These are phyloP conservation scores for Raffaelea arxii DNA, from an alignment of 2,329 filamentous ascomycete genomes.

Conservation along the genomic window DNA sequence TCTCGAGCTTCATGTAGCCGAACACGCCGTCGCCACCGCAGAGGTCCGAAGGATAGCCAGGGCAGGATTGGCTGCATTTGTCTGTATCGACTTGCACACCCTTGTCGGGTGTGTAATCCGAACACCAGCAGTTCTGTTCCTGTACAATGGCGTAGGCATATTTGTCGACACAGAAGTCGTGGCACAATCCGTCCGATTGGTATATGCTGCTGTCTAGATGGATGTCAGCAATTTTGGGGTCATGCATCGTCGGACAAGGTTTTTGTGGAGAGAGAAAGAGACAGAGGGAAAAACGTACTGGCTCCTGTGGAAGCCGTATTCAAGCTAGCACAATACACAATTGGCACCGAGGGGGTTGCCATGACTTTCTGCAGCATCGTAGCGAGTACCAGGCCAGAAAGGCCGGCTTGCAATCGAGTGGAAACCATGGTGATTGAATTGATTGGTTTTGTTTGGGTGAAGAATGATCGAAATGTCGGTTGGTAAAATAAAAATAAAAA, in stretches of 20 bases:
- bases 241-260: background rate
- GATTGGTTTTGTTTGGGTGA: background rate
- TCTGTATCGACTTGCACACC: conserved; percentile 26
- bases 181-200: conserved; percentile 63
- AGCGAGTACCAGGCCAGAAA: conserved; percentile 10
- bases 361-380: conserved; percentile 15
- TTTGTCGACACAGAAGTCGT: conserved; percentile 41
- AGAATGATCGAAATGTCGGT: background rate
- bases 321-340: conserved; percentile 34
- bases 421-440: conserved; percentile 3
- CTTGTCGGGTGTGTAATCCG: conserved; percentile 51
- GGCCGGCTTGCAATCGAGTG: background rate
- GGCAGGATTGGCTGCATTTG: conserved; percentile 50
- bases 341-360: conserved; percentile 20
- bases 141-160: conserved; percentile 64
- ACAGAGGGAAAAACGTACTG: conserved; percentile 25
- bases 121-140: conserved; percentile 62
- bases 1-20: conserved; percentile 52
- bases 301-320: conserved; percentile 32
- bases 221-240: background rate
- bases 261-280: background rate
- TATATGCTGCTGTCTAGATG: conserved; percentile 42
- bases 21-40: conserved; percentile 56
- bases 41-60: conserved; percentile 56
- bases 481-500: background rate